A percentile compares a stretch with the other conserved stretches of the same genome.
These are phyloP conservation scores for Microsporum ferrugineum DNA, from an alignment of 2,329 filamentous ascomycete genomes.

Conservation along the genomic window DNA sequence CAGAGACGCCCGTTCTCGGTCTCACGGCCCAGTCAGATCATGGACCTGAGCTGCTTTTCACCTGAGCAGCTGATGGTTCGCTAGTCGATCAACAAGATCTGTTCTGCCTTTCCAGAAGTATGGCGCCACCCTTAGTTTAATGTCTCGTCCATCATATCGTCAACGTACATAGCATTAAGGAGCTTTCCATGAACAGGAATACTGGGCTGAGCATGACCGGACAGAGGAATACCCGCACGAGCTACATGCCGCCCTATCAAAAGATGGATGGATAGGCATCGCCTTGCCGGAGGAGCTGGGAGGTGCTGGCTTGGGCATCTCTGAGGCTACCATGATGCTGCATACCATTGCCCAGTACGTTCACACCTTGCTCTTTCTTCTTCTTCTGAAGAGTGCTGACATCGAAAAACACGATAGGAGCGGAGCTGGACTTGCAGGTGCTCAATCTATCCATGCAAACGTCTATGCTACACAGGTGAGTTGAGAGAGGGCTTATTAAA, in stretches of 20 bases:
- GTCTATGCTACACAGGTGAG: conserved; percentile 50
- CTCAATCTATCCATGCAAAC: conserved; percentile 48
- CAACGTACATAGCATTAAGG: not conserved
- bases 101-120: conserved; percentile 55
- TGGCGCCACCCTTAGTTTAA: not conserved
- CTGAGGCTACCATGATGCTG: conserved; percentile 78
- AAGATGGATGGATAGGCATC: conserved; percentile 71
- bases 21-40: conserved; percentile 37
- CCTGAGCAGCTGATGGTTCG: conserved; percentile 62
- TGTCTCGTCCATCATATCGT: not conserved
- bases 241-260: conserved; percentile 62
- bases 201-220: conserved; percentile 66
- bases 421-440: conserved; percentile 65
- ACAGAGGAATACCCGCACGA: conserved; percentile 59
- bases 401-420: conserved; percentile 25
- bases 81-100: conserved; percentile 57
- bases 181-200: conserved; percentile 33
- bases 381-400: not conserved
- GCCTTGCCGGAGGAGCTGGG: conserved; percentile 64
- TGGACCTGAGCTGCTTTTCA: conserved; percentile 62
- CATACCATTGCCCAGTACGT: conserved; percentile 61
- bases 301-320: conserved; percentile 62
- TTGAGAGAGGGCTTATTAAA: not conserved
- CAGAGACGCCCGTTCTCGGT: conserved; percentile 22
- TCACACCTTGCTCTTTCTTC: not conserved